Percentiles rank a stretch among this genome's conserved stretches.
phyloP scores from a whole-genome alignment of 2,329 filamentous ascomycete species.

The Pseudogymnoascus sp. region DNA sequence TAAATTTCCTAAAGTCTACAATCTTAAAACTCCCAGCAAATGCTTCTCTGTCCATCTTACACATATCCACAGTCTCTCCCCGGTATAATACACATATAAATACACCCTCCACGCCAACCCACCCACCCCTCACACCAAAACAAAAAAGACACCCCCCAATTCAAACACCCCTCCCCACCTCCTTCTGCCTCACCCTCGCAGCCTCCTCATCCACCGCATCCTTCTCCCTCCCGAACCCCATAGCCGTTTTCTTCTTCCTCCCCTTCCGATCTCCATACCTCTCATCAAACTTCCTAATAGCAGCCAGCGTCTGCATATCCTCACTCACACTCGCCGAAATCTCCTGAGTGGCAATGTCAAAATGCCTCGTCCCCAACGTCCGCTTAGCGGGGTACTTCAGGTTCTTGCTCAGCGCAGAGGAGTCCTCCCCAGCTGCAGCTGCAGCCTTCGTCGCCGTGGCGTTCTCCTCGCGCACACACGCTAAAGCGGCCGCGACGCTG shows the following conservation, averaged over 20 bases:
- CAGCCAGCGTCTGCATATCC: slow-evolving; percentile 79
- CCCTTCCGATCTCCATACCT: slow-evolving; percentile 78
- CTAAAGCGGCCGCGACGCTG: slow-evolving; percentile 70
- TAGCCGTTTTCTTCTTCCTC: slow-evolving; percentile 47
- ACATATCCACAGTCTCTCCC: background rate
- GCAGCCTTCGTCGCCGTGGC: slow-evolving; percentile 31
- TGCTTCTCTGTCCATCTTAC: background rate
- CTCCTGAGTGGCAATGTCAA: slow-evolving; percentile 76
- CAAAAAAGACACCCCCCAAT: background rate
- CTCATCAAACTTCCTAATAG: slow-evolving; percentile 92
- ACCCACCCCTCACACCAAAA: too few species aligned
- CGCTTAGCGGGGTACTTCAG: slow-evolving; percentile 63
- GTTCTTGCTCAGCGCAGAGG: slow-evolving; percentile 18
- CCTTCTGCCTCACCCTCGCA: slow-evolving; percentile 33
- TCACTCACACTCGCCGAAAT: slow-evolving; percentile 90
- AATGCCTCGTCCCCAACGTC: slow-evolving; percentile 60
- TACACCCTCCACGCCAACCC: background rate
- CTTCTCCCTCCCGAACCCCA: slow-evolving; percentile 47
- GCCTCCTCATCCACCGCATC: slow-evolving; percentile 34
- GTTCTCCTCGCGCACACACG: slow-evolving; percentile 69
- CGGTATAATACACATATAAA: background rate
- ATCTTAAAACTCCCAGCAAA: background rate
- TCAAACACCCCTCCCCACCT: background rate
- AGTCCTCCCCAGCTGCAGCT: slow-evolving; percentile 29
- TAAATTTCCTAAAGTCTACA: background rate